Percentiles rank a stretch among this genome's conserved stretches.
These are phyloP conservation scores for Ceratobasidium sp. DNA, from an alignment of 1,284 basidiomycete species.

Conservation along the genomic window DNA sequence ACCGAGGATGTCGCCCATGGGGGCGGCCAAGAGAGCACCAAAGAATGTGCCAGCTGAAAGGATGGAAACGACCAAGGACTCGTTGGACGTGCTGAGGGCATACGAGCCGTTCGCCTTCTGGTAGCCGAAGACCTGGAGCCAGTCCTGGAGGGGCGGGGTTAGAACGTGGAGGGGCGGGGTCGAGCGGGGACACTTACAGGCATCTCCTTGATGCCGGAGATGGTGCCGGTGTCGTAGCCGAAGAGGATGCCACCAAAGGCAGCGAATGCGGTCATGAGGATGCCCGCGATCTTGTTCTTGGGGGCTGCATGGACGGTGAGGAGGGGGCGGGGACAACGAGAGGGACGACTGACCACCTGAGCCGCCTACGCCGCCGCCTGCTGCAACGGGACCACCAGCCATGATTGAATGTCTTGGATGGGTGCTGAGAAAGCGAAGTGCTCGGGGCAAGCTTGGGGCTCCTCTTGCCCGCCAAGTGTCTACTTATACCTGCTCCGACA, in stretches of 20 bases:
- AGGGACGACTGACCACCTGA: slow-evolving; percentile 25
- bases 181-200: slow-evolving; percentile 44
- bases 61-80: slow-evolving; percentile 76
- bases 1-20: slow-evolving; percentile 64
- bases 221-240: slow-evolving; percentile 51
- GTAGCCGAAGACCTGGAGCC: slow-evolving; percentile 63
- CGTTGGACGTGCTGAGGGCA: slow-evolving; percentile 62
- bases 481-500: slow-evolving; percentile 16
- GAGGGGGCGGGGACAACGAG: background rate
- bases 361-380: slow-evolving; percentile 45
- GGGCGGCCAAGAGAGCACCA: slow-evolving; percentile 55
- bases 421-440: slow-evolving; percentile 3
- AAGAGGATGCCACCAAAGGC: slow-evolving; percentile 63
- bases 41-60: slow-evolving; percentile 80
- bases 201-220: slow-evolving; percentile 52
- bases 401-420: slow-evolving; percentile 32
- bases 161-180: slow-evolving; percentile 44
- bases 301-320: slow-evolving; percentile 46
- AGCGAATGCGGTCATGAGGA: slow-evolving; percentile 59
- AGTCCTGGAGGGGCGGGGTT: slow-evolving; percentile 38
- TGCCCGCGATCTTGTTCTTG: slow-evolving; percentile 39
- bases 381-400: slow-evolving; percentile 45
- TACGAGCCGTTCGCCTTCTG: slow-evolving; percentile 53
- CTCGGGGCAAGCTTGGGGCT: slow-evolving; percentile 16
- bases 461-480: slow-evolving; percentile 18